Evolutionary conservation across 768 basidiomycete genomes (phyloP), one percentile per base, ranked within the genome.

Genomic region (Leccinum pellstonianum): DNA sequence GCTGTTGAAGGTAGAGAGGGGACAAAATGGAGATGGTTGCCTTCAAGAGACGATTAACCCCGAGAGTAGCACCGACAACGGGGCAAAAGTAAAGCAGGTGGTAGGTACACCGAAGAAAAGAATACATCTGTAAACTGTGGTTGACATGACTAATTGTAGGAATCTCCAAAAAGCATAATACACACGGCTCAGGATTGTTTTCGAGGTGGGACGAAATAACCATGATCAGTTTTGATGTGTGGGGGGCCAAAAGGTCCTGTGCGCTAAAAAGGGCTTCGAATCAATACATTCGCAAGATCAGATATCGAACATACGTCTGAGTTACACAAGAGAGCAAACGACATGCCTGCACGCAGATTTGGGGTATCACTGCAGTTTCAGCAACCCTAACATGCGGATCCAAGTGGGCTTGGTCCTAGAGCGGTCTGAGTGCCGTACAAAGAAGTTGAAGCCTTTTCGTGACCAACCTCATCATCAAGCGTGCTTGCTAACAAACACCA

Each of bases 201-300:
- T 93, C 91, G 1, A 93, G 75, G 59, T 86, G 88, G 64, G 79
- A 83, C 2, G 78, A 72, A 19, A 93, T 67, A 47, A 78, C 74
- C 21, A 78, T 77, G 15, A 83, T 66, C n/a, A 93, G 56, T 52
- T 77, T 81, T n/a, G 81, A 71, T 1, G 76, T 55, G 66, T 88
- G 77, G 0, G 90, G 81, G 23, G 81, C 79, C 25, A 93, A 67
- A 60, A 83, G 80, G 50, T 78, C 77, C 15, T 75, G 77, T 15
- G 79, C 72, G 55, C 92, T 93, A 35, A 29, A 9, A 63, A 38
- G 52, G 47, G 7, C 9, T 7, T 60, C 19, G 23, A 19, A 54
- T 35, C 19, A n/a, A 53, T 11, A 23, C 21, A 53, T 23, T 51
- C 4, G 17, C 31, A 47, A 62, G 38, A 58, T 19, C 9, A 59